A percentile compares a stretch with the other conserved stretches of the same genome.
phyloP scores from a whole-genome alignment of 805 yeast genomes.

The Nakazawaea sp. region DNA sequence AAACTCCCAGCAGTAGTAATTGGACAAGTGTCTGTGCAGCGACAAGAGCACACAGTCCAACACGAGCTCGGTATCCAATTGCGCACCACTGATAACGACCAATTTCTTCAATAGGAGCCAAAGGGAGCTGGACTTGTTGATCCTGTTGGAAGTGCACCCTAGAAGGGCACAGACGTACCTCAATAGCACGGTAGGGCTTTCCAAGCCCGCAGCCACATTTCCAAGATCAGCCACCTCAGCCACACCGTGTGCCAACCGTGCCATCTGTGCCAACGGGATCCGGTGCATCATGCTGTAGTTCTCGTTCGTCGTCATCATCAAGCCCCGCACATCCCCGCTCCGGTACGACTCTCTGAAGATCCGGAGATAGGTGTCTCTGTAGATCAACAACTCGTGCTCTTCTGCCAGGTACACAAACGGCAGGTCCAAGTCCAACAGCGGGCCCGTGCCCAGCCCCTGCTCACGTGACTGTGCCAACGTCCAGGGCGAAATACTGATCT shows the following conservation, averaged over 20 bases:
- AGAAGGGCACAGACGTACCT: slow-evolving; percentile 1
- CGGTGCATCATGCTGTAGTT: slow-evolving; percentile 23
- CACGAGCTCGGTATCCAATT: background rate
- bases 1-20: slow-evolving; percentile 42
- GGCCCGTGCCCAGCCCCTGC: no score
- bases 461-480: no score
- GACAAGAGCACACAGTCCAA: slow-evolving; percentile 24
- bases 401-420: background rate
- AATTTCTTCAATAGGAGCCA: slow-evolving; percentile 1
- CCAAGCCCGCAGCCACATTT: background rate
- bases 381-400: slow-evolving; percentile 24
- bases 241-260: no score
- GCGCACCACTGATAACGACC: background rate
- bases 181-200: no score
- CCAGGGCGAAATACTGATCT: no score
- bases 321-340: slow-evolving; percentile 15
- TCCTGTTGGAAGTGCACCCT: background rate
- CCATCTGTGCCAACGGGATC: background rate
- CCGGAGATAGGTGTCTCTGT: slow-evolving; percentile 20
- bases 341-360: slow-evolving; percentile 22
- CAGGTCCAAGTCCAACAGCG: no score
- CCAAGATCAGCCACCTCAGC: no score
- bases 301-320: slow-evolving; percentile 28
- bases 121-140: slow-evolving; percentile 8
- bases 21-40: slow-evolving; percentile 32